phyloP scores from a whole-genome alignment of 176 grass and related monocot species.

The Poa pratensis region DNA sequence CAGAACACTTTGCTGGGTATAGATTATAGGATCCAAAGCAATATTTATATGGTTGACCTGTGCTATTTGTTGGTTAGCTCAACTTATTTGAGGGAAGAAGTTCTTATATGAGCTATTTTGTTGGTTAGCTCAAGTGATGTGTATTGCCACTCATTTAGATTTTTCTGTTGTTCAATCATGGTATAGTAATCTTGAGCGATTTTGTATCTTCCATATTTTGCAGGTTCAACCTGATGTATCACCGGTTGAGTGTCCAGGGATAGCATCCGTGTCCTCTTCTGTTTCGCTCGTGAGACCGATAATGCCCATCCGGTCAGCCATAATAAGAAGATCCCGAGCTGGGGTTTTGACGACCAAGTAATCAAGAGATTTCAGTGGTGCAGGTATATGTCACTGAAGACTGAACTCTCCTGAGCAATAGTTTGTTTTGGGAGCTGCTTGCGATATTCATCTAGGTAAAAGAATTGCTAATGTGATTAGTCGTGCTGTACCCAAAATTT shows the following conservation, averaged over 20 bases:
- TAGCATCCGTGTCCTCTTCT: not conserved
- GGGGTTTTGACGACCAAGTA: too few species aligned
- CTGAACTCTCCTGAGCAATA: conserved; percentile 9
- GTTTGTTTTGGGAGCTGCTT: conserved; percentile 23
- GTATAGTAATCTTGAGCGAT: not conserved
- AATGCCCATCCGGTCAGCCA: too few species aligned
- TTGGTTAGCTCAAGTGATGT: too few species aligned
- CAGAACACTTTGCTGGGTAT: not conserved
- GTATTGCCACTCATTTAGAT: too few species aligned
- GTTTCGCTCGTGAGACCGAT: too few species aligned
- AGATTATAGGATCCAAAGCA: not conserved
- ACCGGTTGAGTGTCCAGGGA: not conserved
- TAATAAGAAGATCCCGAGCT: too few species aligned
- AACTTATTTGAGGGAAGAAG: too few species aligned
- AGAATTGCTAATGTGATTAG: conserved; percentile 2
- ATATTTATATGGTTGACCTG: not conserved
- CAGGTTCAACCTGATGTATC: not conserved
- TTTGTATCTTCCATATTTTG: too few species aligned
- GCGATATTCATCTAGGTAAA: conserved; percentile 22
- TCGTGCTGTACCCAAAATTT: not conserved
- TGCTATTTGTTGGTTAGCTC: not conserved
- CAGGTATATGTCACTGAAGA: not conserved
- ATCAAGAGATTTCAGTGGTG: not conserved
- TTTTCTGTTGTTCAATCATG: not conserved
- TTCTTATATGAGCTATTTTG: too few species aligned